phyloP scores from a whole-genome alignment of 2,329 filamentous ascomycete genomes.

The Rutstroemia sp. region DNA sequence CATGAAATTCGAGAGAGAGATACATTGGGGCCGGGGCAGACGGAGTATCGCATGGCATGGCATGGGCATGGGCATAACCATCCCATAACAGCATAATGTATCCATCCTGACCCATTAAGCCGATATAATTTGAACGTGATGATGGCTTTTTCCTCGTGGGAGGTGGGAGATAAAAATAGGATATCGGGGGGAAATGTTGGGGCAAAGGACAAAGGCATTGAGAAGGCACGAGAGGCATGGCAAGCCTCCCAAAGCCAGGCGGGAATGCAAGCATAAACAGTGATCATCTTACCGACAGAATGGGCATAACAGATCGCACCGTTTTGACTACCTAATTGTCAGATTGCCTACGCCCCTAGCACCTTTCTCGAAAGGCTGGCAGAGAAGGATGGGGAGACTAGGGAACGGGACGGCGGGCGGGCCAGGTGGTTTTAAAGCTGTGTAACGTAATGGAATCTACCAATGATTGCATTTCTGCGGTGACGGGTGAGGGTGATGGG shows the following conservation, averaged over 20 bases:
- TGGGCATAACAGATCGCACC: constrained; percentile 9
- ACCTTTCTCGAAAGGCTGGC: not conserved
- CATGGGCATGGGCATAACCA: not conserved
- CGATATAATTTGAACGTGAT: not conserved
- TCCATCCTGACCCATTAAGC: not conserved
- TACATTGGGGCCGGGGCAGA: not conserved
- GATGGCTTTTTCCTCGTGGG: not conserved
- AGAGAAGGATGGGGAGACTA: not conserved
- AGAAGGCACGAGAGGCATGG: not conserved
- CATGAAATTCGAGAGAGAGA: not conserved
- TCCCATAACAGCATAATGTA: not conserved
- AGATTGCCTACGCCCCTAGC: not conserved
- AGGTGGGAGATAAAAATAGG: not conserved
- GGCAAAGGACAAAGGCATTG: not conserved
- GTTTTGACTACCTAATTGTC: constrained; percentile 1
- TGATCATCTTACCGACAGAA: constrained; percentile 6
- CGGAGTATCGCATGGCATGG: not conserved
- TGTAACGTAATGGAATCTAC: not conserved
- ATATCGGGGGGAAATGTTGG: not conserved
- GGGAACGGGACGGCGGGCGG: not conserved
- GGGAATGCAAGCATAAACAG: not conserved
- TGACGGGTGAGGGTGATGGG: too few species aligned
- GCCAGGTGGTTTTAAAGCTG: not conserved
- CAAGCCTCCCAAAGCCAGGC: not conserved
- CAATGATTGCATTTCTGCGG: not conserved